phyloP scores from a whole-genome alignment of 345 rosid species.

The Clausena lansium region DNA sequence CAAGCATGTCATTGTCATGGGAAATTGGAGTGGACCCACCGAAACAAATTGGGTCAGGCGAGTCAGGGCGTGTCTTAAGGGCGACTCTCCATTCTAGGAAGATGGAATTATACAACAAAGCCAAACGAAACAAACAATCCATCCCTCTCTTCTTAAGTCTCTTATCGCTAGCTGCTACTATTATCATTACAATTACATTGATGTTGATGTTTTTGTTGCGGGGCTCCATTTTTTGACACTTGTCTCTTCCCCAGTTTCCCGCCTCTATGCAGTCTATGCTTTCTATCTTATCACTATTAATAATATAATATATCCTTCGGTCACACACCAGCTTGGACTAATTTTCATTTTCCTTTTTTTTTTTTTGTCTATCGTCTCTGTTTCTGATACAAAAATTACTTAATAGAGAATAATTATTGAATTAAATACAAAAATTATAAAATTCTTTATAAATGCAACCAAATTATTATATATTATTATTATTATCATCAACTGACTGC shows the following conservation, averaged over 20 bases:
- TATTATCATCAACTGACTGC: no score
- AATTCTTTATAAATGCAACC: no score
- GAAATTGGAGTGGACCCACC: conserved; percentile 40
- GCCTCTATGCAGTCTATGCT: not conserved
- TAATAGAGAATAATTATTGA: no score
- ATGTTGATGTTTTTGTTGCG: conserved; percentile 6
- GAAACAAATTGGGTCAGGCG: conserved; percentile 29
- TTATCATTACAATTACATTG: not conserved
- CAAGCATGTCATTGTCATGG: conserved; percentile 34
- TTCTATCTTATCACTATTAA: not conserved
- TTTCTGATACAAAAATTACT: no score
- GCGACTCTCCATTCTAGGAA: conserved; percentile 41
- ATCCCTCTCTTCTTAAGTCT: not conserved
- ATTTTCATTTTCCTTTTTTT: no score
- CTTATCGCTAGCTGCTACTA: no score
- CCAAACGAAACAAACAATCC: not conserved
- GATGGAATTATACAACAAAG: not conserved
- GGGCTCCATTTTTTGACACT: conserved; percentile 11
- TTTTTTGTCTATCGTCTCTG: no score
- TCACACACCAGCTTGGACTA: no score
- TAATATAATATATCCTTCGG: no score
- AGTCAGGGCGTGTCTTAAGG: conserved; percentile 56
- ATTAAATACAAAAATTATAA: no score
- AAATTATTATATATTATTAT: no score
- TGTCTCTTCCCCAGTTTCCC: conserved; percentile 10